These are phyloP conservation scores for Scheffersomyces quercinus DNA, from an alignment of 1,139 yeast genomes.

Conservation along the genomic window DNA sequence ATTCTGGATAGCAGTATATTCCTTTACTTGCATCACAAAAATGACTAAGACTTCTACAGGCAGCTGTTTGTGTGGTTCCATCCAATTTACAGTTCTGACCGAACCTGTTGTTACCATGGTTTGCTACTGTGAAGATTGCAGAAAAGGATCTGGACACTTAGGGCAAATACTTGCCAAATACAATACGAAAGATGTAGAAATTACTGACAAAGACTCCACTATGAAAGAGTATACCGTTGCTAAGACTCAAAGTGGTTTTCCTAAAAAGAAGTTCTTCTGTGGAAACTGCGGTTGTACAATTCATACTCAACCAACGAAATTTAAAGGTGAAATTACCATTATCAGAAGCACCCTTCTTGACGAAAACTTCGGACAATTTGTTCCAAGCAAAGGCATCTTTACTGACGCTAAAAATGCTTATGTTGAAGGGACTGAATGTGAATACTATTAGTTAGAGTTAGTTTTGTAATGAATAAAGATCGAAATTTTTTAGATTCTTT, in stretches of 20 bases:
- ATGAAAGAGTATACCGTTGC: conserved; percentile 14
- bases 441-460: not conserved
- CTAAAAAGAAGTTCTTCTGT: conserved; percentile 22
- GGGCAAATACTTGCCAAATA: conserved; percentile 21
- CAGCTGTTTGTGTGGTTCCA: conserved; percentile 22
- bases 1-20: no score
- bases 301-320: conserved; percentile 20
- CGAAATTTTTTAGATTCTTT: no score
- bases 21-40: not conserved
- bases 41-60: not conserved
- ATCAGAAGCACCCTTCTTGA: conserved; percentile 21
- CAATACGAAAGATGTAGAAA: conserved; percentile 12
- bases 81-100: conserved; percentile 11
- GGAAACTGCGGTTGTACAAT: conserved; percentile 22
- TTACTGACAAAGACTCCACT: conserved; percentile 11
- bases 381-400: not conserved
- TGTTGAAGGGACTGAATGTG: not conserved
- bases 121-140: conserved; percentile 25
- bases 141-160: conserved; percentile 25
- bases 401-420: not conserved
- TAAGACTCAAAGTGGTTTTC: conserved; percentile 21
- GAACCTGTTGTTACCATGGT: conserved; percentile 13
- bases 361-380: conserved; percentile 1
- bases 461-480: no score
- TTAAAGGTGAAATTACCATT: conserved; percentile 18